A percentile compares a stretch with the other conserved stretches of the same genome.
These are phyloP conservation scores for Podospora pseudopauciseta DNA, from an alignment of 495 filamentous ascomycete genomes.

Conservation along the genomic window DNA sequence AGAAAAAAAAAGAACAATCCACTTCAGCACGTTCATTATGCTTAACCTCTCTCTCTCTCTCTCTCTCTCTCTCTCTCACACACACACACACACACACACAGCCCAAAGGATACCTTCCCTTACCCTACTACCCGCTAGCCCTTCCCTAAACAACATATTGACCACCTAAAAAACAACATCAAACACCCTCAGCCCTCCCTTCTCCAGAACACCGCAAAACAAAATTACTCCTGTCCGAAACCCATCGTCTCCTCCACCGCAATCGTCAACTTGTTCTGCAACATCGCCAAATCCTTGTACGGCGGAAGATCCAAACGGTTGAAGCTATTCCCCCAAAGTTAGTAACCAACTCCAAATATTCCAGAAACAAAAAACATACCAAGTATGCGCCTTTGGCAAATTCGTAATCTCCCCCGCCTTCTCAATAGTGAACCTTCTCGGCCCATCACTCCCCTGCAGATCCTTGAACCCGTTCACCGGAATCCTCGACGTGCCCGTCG, in stretches of 20 bases:
- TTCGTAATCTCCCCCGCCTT: constrained; percentile 88
- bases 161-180: neutral
- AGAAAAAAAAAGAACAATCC: constrained; percentile 4
- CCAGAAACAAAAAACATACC: constrained; percentile 55
- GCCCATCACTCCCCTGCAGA: constrained; percentile 94
- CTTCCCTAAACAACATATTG: neutral
- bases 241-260: constrained; percentile 99
- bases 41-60: neutral
- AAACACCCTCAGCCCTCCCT: neutral
- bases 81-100: no score
- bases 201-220: neutral
- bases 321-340: constrained; percentile 57
- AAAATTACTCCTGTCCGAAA: constrained; percentile 85
- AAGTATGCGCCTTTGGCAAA: constrained; percentile 95
- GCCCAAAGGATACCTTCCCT: neutral
- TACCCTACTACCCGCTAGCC: neutral
- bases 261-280: constrained; percentile 86
- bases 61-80: neutral
- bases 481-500: constrained; percentile 94
- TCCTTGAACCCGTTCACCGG: constrained; percentile 99
- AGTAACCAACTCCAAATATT: neutral
- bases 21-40: neutral
- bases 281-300: constrained; percentile 80
- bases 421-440: constrained; percentile 94
- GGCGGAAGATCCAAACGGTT: constrained; percentile 94